Conservation (phyloP, 1,284 basidiomycete genomes). For the Cutaneotrichosporon mucoides region DNA sequence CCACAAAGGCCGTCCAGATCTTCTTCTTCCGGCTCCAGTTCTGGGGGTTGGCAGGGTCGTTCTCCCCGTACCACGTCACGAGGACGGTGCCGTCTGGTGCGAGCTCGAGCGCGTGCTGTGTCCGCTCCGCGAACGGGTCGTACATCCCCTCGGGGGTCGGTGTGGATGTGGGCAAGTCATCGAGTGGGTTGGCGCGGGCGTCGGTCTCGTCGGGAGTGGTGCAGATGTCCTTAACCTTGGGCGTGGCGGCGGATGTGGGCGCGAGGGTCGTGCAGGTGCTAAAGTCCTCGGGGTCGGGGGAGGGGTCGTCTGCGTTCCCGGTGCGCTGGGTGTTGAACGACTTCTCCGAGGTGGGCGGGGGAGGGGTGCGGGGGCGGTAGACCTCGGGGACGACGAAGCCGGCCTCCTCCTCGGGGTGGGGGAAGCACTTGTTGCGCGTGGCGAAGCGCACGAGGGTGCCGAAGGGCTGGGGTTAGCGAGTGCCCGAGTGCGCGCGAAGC, state of each 20-base stretch:
- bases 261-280: not conserved
- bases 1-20: constrained; percentile 63
- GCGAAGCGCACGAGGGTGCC: constrained; percentile 9
- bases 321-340: not conserved
- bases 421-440: constrained; percentile 15
- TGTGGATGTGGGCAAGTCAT: not conserved
- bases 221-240: not conserved
- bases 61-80: constrained; percentile 62
- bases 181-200: not conserved
- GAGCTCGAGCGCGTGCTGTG: constrained; percentile 4
- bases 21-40: constrained; percentile 62
- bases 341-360: not conserved
- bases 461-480: constrained; percentile 4
- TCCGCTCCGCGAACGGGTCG: not conserved
- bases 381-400: constrained; percentile 18
- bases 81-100: constrained; percentile 9
- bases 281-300: not conserved
- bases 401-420: constrained; percentile 23
- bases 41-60: constrained; percentile 62
- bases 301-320: not conserved
- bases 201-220: not conserved
- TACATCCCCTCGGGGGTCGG: not conserved
- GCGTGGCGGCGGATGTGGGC: not conserved
- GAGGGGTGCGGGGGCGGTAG: constrained; percentile 1
- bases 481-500: no score